phyloP scores from a whole-genome alignment of 441 rosid species.

The Jatropha multifida region DNA sequence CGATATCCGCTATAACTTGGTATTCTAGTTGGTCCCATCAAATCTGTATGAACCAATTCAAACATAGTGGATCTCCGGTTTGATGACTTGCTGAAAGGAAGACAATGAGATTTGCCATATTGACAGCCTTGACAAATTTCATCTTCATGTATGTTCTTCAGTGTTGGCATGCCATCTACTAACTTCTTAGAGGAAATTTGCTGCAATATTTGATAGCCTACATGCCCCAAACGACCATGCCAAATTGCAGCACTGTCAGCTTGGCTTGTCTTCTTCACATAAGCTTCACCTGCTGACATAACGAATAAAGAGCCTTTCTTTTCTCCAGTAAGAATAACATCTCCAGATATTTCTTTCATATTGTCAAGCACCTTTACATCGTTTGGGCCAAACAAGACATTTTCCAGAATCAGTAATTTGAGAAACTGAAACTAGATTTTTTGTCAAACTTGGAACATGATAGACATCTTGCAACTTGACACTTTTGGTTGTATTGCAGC shows the following conservation, averaged over 20 bases:
- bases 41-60: too few relatives aligned
- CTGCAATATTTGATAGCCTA: not conserved
- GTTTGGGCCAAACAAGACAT: not conserved
- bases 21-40: too few relatives aligned
- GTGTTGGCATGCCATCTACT: too few relatives aligned
- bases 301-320: not conserved
- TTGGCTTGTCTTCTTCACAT: conserved; percentile 4
- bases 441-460: conserved; percentile 25
- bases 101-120: too few relatives aligned
- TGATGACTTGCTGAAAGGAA: too few relatives aligned
- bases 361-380: not conserved
- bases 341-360: not conserved
- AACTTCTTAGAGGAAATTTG: too few relatives aligned
- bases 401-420: not conserved
- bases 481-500: not conserved
- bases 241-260: not conserved
- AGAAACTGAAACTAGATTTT: not conserved
- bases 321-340: not conserved
- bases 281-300: not conserved
- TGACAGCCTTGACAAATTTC: too few relatives aligned
- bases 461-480: not conserved
- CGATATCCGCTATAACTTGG: too few relatives aligned
- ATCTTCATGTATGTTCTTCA: too few relatives aligned
- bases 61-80: too few relatives aligned
- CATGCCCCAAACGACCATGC: not conserved